Evolutionary conservation across 129 eudicot genomes (phyloP).

Genomic region (Artemisia annua): DNA sequence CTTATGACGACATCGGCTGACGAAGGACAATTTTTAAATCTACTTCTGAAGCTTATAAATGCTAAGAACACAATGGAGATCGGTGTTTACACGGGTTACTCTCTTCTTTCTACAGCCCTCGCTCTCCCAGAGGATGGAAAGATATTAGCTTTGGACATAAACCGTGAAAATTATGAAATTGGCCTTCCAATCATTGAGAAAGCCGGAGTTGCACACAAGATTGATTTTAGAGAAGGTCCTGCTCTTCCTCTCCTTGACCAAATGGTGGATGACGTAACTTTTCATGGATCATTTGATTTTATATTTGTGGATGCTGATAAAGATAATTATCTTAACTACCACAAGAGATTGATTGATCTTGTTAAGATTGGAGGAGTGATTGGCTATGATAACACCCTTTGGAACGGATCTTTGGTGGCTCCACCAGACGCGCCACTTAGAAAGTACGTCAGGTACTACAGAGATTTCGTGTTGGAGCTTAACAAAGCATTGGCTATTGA

Average conservation of each 20-base stretch:
- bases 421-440: conserved; percentile 27
- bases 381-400: conserved; percentile 34
- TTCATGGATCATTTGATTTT: conserved; percentile 31
- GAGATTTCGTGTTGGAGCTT: conserved; percentile 8
- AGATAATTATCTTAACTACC: too few species aligned
- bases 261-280: conserved; percentile 21
- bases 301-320: background rate
- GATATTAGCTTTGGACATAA: conserved; percentile 27
- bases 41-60: conserved; percentile 45
- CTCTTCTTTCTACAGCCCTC: conserved; percentile 52
- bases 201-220: too few species aligned
- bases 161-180: too few species aligned
- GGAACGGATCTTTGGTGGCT: conserved; percentile 32
- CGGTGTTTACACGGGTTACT: conserved; percentile 46
- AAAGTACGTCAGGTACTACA: conserved; percentile 29
- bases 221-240: too few species aligned
- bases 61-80: conserved; percentile 45
- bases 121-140: conserved; percentile 49
- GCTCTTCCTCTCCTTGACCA: background rate
- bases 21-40: conserved; percentile 55
- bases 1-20: conserved; percentile 57
- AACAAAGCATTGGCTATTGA: conserved; percentile 3
- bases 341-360: conserved; percentile 1
- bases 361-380: conserved; percentile 29
- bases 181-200: too few species aligned